Percentiles rank a stretch among this genome's conserved stretches.
Evolutionary conservation across 1,284 basidiomycete genomes (phyloP).

Genomic region (Austroboletus olivaceoglutinosus): DNA sequence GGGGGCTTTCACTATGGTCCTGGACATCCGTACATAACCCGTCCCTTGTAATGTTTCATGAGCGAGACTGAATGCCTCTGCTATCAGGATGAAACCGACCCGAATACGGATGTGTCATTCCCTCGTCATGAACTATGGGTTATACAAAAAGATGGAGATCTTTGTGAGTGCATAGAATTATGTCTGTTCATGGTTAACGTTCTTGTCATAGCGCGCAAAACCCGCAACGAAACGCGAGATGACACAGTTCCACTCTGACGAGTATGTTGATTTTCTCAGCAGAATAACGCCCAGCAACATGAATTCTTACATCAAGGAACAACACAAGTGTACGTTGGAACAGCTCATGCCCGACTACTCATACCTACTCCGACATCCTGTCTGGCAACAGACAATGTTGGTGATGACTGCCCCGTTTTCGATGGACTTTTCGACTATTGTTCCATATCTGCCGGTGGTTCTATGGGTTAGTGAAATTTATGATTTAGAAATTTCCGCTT

Average conservation of each 20-base stretch:
- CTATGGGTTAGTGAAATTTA: constrained; percentile 75
- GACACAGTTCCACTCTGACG: constrained; percentile 94
- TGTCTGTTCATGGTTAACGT: background rate
- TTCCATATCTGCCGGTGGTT: constrained; percentile 96
- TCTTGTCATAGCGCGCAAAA: constrained; percentile 79
- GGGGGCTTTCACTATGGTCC: constrained; percentile 99
- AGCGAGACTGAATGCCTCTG: constrained; percentile 1
- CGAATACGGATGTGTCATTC: constrained; percentile 99
- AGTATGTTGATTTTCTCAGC: constrained; percentile 89
- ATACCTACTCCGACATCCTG: background rate
- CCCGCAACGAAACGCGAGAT: constrained; percentile 98
- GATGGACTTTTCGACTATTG: constrained; percentile 98
- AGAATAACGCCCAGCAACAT: constrained; percentile 85
- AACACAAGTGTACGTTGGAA: constrained; percentile 82
- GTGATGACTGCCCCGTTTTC: constrained; percentile 98
- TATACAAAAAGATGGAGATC: constrained; percentile 98
- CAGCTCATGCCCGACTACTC: background rate
- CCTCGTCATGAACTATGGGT: constrained; percentile 98
- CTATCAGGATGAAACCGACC: constrained; percentile 87
- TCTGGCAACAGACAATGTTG: constrained; percentile 66
- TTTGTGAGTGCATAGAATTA: constrained; percentile 61
- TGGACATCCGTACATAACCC: constrained; percentile 68
- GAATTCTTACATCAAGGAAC: constrained; percentile 88
- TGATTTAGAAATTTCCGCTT: background rate
- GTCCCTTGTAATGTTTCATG: background rate